phyloP scores from a whole-genome alignment of 2,329 filamentous ascomycete genomes.

The Fusarium nisikadoi region DNA sequence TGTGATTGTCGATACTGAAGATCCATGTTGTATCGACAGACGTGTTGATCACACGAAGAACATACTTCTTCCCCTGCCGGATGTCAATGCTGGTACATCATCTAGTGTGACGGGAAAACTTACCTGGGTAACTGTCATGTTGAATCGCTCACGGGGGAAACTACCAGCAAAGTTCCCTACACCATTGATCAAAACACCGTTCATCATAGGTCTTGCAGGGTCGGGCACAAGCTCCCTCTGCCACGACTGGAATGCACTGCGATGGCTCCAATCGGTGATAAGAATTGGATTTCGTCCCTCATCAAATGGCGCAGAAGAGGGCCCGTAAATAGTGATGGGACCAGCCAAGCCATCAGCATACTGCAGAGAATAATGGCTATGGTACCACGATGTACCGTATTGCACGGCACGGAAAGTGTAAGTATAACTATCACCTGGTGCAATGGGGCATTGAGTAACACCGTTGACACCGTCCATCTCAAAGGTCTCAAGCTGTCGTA shows the following conservation, averaged over 20 bases:
- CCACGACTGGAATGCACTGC: constrained; percentile 8
- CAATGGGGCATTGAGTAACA: not conserved
- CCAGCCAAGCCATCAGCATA: constrained; percentile 35
- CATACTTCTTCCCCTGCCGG: not conserved
- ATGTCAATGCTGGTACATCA: not conserved
- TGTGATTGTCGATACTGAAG: constrained; percentile 1
- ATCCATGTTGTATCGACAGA: not conserved
- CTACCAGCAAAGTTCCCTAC: constrained; percentile 13
- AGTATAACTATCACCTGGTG: not conserved
- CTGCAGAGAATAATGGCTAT: constrained; percentile 36
- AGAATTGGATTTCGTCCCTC: constrained; percentile 12
- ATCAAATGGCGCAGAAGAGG: constrained; percentile 1
- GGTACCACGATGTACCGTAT: constrained; percentile 34
- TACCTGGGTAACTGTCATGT: constrained; percentile 6
- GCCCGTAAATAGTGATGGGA: constrained; percentile 28
- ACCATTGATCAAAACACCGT: constrained; percentile 12
- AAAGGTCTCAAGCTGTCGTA: not conserved
- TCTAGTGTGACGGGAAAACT: no score
- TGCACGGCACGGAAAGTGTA: constrained; percentile 27
- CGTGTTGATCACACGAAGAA: not conserved
- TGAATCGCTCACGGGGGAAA: constrained; percentile 10
- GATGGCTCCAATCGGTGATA: constrained; percentile 11
- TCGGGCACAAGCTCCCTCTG: constrained; percentile 8
- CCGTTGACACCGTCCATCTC: constrained; percentile 3
- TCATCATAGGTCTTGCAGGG: constrained; percentile 10